Percentiles rank a stretch among this genome's conserved stretches.
Conservation (phyloP, 1,139 yeast genomes). For the Pichia sorboxylosa region DNA sequence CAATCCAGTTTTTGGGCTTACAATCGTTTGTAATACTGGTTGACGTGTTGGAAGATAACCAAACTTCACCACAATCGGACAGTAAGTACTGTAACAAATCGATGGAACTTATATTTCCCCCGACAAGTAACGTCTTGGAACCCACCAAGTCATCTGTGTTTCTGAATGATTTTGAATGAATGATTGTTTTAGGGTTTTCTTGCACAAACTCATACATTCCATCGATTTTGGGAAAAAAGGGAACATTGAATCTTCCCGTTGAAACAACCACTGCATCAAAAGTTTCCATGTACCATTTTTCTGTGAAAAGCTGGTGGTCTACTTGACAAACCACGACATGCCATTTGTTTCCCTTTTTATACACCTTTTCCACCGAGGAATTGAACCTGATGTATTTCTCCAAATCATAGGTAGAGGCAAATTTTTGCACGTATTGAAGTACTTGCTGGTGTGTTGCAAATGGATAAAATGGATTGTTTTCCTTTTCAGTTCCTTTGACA, state of each 20-base stretch:
- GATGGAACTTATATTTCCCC: constrained; percentile 40
- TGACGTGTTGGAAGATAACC: constrained; percentile 2
- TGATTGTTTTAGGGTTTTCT: constrained; percentile 21
- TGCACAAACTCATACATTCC: constrained; percentile 31
- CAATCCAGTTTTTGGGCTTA: constrained; percentile 8
- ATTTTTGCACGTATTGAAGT: constrained; percentile 22
- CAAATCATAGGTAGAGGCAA: constrained; percentile 23
- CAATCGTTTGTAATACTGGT: not conserved
- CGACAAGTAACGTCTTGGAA: constrained; percentile 37
- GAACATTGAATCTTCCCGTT: constrained; percentile 35
- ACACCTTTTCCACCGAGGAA: constrained; percentile 30
- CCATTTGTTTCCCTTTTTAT: constrained; percentile 16
- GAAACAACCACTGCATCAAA: constrained; percentile 36
- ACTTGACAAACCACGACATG: constrained; percentile 10
- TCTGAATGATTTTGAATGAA: constrained; percentile 35
- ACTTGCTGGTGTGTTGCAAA: constrained; percentile 28
- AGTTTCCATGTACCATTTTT: constrained; percentile 24
- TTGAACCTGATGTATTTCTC: constrained; percentile 27
- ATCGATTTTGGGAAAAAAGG: constrained; percentile 33
- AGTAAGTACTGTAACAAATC: constrained; percentile 39
- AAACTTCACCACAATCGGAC: constrained; percentile 25
- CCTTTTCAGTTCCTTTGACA: constrained; percentile 3
- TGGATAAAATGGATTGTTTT: constrained; percentile 31
- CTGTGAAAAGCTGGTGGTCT: constrained; percentile 4
- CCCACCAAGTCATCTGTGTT: constrained; percentile 23